Conservation (phyloP, 306 rosid species). For the Castanospermum australe region DNA sequence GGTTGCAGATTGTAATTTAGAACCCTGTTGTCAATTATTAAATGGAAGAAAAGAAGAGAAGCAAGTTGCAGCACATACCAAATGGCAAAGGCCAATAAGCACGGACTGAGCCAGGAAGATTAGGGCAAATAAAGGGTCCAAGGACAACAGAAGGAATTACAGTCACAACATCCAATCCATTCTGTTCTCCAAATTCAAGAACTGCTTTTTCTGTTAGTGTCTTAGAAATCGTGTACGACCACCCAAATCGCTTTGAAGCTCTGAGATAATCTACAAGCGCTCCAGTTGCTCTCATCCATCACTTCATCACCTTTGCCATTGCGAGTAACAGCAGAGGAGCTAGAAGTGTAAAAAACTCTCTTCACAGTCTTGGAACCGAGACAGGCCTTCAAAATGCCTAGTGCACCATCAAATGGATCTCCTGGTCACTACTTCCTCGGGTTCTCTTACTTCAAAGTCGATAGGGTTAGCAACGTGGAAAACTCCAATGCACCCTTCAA, state of each 20-base stretch:
- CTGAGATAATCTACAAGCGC: constrained; percentile 37
- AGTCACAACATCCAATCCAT: constrained; percentile 62
- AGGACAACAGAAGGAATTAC: constrained; percentile 46
- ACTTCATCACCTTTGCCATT: constrained; percentile 3
- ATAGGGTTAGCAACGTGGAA: constrained; percentile 55
- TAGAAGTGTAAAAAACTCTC: constrained; percentile 63
- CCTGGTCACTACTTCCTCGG: constrained; percentile 42
- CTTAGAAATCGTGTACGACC: constrained; percentile 49
- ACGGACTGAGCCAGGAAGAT: constrained; percentile 44
- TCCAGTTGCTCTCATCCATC: constrained; percentile 58
- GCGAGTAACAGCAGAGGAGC: constrained; percentile 29
- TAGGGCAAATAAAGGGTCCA: constrained; percentile 66
- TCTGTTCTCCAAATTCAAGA: constrained; percentile 48
- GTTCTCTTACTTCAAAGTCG: constrained; percentile 33
- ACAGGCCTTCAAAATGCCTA: constrained; percentile 56
- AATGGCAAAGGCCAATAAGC: constrained; percentile 23
- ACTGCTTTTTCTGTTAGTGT: constrained; percentile 60
- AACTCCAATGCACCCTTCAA: constrained; percentile 60
- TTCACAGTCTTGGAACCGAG: constrained; percentile 41
- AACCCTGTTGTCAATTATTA: neutral
- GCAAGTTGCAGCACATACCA: constrained; percentile 30
- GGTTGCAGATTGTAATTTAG: no score
- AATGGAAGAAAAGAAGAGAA: neutral
- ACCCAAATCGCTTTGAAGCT: constrained; percentile 2
- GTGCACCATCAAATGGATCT: constrained; percentile 52